Percentiles rank a stretch among this genome's conserved stretches.
These are phyloP conservation scores for Bromus sterilis DNA, from an alignment of 176 grass and related monocot genomes.

Conservation along the genomic window DNA sequence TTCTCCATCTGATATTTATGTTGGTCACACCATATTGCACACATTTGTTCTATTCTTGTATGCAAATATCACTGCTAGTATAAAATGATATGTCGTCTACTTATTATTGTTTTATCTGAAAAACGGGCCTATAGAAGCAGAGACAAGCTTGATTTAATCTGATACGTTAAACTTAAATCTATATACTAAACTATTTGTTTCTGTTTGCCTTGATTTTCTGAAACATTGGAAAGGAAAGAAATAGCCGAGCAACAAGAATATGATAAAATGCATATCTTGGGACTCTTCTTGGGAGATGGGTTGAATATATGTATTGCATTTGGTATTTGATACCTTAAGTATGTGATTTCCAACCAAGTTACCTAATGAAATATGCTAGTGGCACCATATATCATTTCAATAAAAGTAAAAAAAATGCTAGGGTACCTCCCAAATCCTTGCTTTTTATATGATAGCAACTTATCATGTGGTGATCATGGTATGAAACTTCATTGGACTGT, in stretches of 20 bases:
- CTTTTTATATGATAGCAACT: not conserved
- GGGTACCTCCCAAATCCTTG: not conserved
- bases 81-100: not conserved
- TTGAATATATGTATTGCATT: not conserved
- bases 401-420: not conserved
- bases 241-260: not conserved
- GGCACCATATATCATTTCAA: not conserved
- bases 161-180: not conserved
- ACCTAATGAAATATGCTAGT: not conserved
- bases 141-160: not conserved
- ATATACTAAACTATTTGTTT: not conserved
- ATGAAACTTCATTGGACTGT: not conserved
- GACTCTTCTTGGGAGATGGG: not conserved
- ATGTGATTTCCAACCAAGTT: not conserved
- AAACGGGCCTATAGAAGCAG: not conserved
- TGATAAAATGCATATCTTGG: not conserved
- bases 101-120: not conserved
- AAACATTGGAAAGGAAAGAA: not conserved
- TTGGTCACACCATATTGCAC: slow-evolving; percentile 7
- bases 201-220: not conserved
- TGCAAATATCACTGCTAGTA: not conserved
- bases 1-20: not conserved
- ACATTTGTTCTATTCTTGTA: not conserved
- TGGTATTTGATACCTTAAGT: not conserved
- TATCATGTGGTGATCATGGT: not conserved